Evolutionary conservation across 2,329 filamentous ascomycete genomes (phyloP), one percentile per base, ranked within the genome.

Genomic region (Rhynchosporium agropyri): DNA sequence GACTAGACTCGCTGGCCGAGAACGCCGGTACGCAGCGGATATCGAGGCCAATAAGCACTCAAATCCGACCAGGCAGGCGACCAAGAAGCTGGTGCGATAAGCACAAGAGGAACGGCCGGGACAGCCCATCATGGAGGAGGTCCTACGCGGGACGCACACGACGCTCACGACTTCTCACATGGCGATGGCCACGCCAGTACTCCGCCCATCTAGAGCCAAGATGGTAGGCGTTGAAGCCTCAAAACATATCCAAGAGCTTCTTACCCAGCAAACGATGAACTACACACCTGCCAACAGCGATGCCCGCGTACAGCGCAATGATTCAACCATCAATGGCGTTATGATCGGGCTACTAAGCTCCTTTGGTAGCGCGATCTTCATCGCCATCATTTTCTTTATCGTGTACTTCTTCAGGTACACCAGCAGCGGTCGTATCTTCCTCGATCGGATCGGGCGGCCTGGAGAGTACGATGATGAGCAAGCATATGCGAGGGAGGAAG

Each of bases 391-490:
- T 63, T 87, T 94, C 71, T 81, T 89, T 60, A 79, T 95, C 74
- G 87, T 98, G 75, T 97, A 97, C 78, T 95, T 97, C 79, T 95
- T 98, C 77, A 87, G 90, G 78, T 96, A 96, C 76, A 97, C 94
- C 43, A 86, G 83, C 60, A 89, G 89, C 57, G 94, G 94, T 49
- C 87, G 94, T 70, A 97, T 99, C 74, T 86, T 98, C 67, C 84
- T 99, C 70, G 95, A 99, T 79, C 88, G 94, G 68, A 89, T 99
- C 76, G 92, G 92, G 51, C 84, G 94, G 64, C 95, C 95, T 0
- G 95, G 95, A 71, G 95, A 98, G 78, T 99, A 92, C 76, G 95
- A 99, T 75, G 95, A 99, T 78, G 95, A 98, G 77, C 94, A 98
- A 79, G 91, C 92, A 10, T 97, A 97, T 79, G 84, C 88, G 68